Evolutionary conservation across 345 rosid genomes (phyloP), one percentile per base, ranked within the genome.

Genomic region (Aethionema arabicum): DNA sequence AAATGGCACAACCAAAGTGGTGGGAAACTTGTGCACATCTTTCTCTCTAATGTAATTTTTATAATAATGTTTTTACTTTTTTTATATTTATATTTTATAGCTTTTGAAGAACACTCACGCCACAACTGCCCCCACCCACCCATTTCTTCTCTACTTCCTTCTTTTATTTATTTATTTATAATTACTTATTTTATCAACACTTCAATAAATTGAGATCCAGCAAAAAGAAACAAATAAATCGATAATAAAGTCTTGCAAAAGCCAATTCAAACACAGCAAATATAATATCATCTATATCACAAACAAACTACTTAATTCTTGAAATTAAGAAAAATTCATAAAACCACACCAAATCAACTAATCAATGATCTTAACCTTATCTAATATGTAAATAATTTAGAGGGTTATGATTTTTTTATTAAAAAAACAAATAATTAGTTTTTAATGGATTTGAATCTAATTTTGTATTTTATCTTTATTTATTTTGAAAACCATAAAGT

Each of bases 61-160:
- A 21, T 21, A 21, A 21, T 21, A 21, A 21, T 21, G 27, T 21
- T 21, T 21, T 21, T 21, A 21, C 27, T 21, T 21, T 21, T 21
- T 21, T 21, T 21, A 21, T 21, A 21, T 21, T 21, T 21, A 21
- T 70, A 39, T 40, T 48, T 63, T 63, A 14, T 59, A 59, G 67
- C 75, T 51, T 72, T 72, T 32, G 66, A 52, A 71, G 43, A 59
- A 52, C 67, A 65, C 63, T 59, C 67, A 39, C 56, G 52, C 57
- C 71, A 59, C 71, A 72, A 59, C 76, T 65, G 71, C 76, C 67
- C 61, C 76, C 71, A 65, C 76, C 62, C 71, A 65, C 66, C 44
- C 61, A 32, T 72, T 65, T 69, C 12, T 38, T 50, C 42, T 38
- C 54, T 63, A 55, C 47, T 29, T 55, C 10, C 52, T n/a, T 39